Evolutionary conservation across 805 yeast species (phyloP).

Genomic region (Lachancea meyersii): DNA sequence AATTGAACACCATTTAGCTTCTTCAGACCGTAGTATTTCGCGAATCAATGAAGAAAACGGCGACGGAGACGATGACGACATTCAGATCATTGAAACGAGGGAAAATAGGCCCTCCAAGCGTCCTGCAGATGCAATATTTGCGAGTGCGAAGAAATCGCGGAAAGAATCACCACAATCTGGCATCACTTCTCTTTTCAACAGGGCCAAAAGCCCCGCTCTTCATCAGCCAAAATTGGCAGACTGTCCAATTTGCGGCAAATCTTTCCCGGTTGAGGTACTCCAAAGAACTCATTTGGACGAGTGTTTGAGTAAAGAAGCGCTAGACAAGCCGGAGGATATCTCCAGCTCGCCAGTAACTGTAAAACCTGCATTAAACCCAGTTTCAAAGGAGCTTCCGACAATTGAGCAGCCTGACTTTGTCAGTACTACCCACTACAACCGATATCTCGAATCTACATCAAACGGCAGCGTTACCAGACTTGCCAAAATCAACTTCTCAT

Average conservation of each 20-base stretch:
- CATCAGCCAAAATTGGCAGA: conserved; percentile 33
- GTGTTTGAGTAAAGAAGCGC: conserved; percentile 38
- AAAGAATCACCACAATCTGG: conserved; percentile 1
- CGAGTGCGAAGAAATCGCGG: conserved; percentile 2
- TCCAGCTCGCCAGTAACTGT: neutral
- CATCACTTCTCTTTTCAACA: conserved; percentile 3
- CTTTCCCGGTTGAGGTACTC: conserved; percentile 48
- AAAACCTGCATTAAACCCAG: neutral
- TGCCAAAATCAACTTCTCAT: conserved; percentile 58
- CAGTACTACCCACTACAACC: conserved; percentile 46
- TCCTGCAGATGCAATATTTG: neutral
- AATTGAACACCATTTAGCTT: conserved; percentile 24
- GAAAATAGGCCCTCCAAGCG: conserved; percentile 18
- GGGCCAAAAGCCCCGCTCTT: conserved; percentile 12
- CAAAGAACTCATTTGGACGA: conserved; percentile 58
- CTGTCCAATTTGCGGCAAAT: conserved; percentile 63
- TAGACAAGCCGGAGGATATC: conserved; percentile 7
- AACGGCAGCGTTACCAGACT: conserved; percentile 36
- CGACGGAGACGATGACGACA: conserved; percentile 25
- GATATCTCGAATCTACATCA: conserved; percentile 39
- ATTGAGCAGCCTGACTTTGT: neutral
- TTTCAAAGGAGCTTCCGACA: neutral
- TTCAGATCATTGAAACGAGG: conserved; percentile 28
- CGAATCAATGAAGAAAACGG: neutral
- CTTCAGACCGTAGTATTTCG: neutral